Evolutionary conservation across 2,329 filamentous ascomycete species (phyloP).

Genomic region (Aspergillus ochraceoroseus): DNA sequence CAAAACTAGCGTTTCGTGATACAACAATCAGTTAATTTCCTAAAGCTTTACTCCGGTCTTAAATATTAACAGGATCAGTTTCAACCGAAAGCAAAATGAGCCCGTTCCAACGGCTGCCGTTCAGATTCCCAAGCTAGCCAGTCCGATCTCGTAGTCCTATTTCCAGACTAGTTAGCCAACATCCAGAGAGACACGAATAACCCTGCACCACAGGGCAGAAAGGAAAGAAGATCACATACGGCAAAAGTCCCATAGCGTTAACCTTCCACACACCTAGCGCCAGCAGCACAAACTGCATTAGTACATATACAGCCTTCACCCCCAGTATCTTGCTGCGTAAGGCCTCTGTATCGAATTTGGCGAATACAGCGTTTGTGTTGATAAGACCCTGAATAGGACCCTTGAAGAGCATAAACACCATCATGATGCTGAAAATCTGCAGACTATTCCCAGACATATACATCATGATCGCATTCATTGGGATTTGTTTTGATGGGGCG

Average conservation of each 20-base stretch:
- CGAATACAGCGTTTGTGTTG: slow-evolving; percentile 79
- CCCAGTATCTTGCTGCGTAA: slow-evolving; percentile 68
- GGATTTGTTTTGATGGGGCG: slow-evolving; percentile 84
- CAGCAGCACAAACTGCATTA: slow-evolving; percentile 78
- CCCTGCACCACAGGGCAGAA: background rate
- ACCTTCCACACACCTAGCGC: slow-evolving; percentile 92
- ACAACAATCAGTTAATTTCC: background rate
- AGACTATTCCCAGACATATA: slow-evolving; percentile 99
- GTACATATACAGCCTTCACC: slow-evolving; percentile 82
- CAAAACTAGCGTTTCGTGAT: background rate
- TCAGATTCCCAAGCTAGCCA: slow-evolving; percentile 94
- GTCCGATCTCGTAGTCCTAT: slow-evolving; percentile 86
- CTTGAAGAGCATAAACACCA: slow-evolving; percentile 99
- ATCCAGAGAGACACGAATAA: background rate
- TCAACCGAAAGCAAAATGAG: slow-evolving; percentile 55
- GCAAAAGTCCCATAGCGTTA: slow-evolving; percentile 90
- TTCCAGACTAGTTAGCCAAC: background rate
- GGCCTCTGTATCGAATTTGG: slow-evolving; percentile 78
- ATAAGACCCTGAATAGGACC: slow-evolving; percentile 82
- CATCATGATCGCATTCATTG: slow-evolving; percentile 99
- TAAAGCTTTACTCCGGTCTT: background rate
- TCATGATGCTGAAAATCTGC: slow-evolving; percentile 99
- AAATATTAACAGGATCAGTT: slow-evolving; percentile 1
- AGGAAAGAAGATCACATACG: slow-evolving; percentile 56
- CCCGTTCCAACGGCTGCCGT: slow-evolving; percentile 62